Base-by-base conservation (phyloP, 768 basidiomycete genomes). In the Suillus subalutaceus region DNA sequence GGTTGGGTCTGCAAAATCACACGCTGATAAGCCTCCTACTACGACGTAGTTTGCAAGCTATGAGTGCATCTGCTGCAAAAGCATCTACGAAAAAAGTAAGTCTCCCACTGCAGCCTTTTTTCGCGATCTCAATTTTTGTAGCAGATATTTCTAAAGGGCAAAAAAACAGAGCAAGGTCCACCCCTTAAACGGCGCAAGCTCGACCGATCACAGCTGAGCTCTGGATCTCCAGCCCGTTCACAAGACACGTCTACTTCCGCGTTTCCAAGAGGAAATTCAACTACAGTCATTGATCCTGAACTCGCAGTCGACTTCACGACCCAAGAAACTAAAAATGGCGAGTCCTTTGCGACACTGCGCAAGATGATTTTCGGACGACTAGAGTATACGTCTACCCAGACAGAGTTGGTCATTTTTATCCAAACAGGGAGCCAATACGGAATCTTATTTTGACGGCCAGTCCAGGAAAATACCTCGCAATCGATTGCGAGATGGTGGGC, bases 401-500 rank as follows among this genome's bases (percentile, higher is more conserved):
- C 78, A 65, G 72, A 74, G 88, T 88, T 74, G 75, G 86, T 74
- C 26, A 12, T 35, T 35, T 37, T 38, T 30, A n/a, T 38, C n/a
- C 38, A 23, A n/a, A 26, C 6, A 37, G 23, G 30, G 73, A 72
- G 8, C 26, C 26, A 41, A 10, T 6, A 26, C 41, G 55, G 23
- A 40, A 59, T 40, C 41, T 41, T 4, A 70, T 69, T 64, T 63
- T 63, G 15, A 56, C 63, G 26, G n/a, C 48, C 63, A 88, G 89
- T 57, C 86, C 87, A 5, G 91, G 91, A 58, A 90, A 86, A 72
- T 91, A 91, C 68, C 79, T 97, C 52, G 88, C 94, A 0, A 80
- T 99, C 37, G 97, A 99, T 77, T 99, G 97, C 72, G 97, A 99
- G 78, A 97, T 99, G 95, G 96, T 99, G 13, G 96, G 96, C 6